phyloP scores from a whole-genome alignment of 2,329 filamentous ascomycete species.

The Diplocarpon mali region DNA sequence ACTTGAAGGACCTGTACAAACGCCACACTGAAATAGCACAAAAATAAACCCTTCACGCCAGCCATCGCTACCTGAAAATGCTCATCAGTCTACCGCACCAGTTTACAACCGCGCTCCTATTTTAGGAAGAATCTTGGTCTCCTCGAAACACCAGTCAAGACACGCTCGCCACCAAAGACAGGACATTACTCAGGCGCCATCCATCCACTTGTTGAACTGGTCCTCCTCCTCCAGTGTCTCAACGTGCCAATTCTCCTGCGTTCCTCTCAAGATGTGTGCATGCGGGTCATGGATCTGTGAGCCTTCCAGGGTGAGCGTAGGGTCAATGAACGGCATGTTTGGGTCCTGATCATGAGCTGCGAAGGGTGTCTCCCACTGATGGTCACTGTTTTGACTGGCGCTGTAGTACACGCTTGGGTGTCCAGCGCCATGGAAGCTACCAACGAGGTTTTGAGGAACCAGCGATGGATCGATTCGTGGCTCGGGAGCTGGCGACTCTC shows the following conservation, averaged over 20 bases:
- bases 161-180: not conserved
- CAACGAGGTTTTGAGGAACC: conserved; percentile 14
- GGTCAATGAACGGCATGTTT: conserved; percentile 17
- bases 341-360: conserved; percentile 12
- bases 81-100: conserved; percentile 3
- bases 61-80: conserved; percentile 7
- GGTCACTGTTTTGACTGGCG: conserved; percentile 15
- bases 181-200: conserved; percentile 8
- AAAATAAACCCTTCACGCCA: conserved; percentile 11
- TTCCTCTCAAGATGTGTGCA: conserved; percentile 21
- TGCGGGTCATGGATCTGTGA: conserved; percentile 24
- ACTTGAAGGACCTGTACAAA: not conserved
- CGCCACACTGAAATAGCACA: conserved; percentile 1
- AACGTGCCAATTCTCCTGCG: conserved; percentile 26
- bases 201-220: conserved; percentile 28
- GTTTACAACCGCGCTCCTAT: not conserved
- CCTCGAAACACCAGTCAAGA: not conserved
- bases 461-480: conserved; percentile 24
- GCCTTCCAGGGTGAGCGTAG: conserved; percentile 15
- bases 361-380: conserved; percentile 15
- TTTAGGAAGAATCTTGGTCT: not conserved
- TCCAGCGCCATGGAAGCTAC: not conserved
- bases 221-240: conserved; percentile 22
- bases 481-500: conserved; percentile 11
- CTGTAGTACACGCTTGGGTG: conserved; percentile 18